Evolutionary conservation across 768 basidiomycete species (phyloP), one percentile per base, ranked within the genome.

Genomic region (Paxillus involutus): DNA sequence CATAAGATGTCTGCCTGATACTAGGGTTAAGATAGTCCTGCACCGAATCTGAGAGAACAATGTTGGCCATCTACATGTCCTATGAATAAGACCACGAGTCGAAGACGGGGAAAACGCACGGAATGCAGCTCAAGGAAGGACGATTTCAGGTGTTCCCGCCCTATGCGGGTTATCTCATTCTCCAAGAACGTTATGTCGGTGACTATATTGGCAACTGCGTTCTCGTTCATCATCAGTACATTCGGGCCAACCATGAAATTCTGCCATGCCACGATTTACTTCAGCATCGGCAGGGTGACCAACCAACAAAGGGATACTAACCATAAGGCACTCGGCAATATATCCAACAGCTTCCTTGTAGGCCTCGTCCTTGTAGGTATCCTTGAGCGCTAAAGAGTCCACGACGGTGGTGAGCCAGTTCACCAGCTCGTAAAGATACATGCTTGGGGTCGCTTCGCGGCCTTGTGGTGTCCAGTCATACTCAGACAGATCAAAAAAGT

Each of bases 401-500:
- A 99, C 93, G 51, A 97, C 91, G 2, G 95, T 97, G 37, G 89
- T 95, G 49, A 98, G 79, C 90, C 95, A 99, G 68, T 94, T 94
- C 68, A 96, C 83, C 63, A 98, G 82, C 69, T 98, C 96, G 67
- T 93, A 89, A 3, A 98, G 79, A 71, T 98, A 98, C 81, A 89
- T 88, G 80, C 92, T 95, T 42, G 95, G 93, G 35, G 84, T 84
- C 53, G 81, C 78, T 66, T 91, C 88, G 33, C 83, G 82, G 11
- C 75, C 68, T 33, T 77, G 74, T 9, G 93, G 89, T 35, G 87
- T 89, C 94, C 94, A 98, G 63, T 95, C 86, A 68, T 98, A 98
- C 71, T 96, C 92, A 4, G 95, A 89, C 41, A 96, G 78, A 55
- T 93, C 97, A 68, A 97, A 96, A 75, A 96, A 96, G 61, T 94